Conservation (phyloP, 352 stramenopile species). For the Pythium rhizo-oryzae region DNA sequence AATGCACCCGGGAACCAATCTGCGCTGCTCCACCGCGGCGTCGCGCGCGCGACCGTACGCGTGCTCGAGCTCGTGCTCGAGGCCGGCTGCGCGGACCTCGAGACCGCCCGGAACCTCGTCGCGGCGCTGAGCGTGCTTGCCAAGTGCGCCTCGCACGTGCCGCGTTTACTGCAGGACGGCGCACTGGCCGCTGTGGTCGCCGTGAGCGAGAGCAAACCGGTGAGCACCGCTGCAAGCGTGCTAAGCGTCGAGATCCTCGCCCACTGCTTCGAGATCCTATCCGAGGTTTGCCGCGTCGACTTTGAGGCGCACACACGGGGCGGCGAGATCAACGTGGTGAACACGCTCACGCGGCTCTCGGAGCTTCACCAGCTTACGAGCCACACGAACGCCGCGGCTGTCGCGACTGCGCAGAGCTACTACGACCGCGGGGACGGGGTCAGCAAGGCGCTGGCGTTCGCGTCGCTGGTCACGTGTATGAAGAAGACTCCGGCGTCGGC, state of each 20-base stretch:
- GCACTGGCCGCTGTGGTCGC: conserved; percentile 54
- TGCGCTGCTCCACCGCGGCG: conserved; percentile 42
- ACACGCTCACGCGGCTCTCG: conserved; percentile 68
- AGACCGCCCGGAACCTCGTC: conserved; percentile 50
- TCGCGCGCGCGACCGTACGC: conserved; percentile 50
- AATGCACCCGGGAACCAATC: conserved; percentile 70
- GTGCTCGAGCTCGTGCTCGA: conserved; percentile 38
- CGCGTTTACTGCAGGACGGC: conserved; percentile 50
- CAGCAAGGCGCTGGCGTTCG: conserved; percentile 29
- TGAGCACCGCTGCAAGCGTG: neutral
- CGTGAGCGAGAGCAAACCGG: conserved; percentile 42
- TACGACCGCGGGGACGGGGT: conserved; percentile 46
- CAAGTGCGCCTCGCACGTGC: conserved; percentile 42
- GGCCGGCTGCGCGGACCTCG: conserved; percentile 23
- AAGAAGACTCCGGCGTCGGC: conserved; percentile 52
- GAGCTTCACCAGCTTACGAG: conserved; percentile 40
- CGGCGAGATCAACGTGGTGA: conserved; percentile 71
- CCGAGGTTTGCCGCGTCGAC: conserved; percentile 61
- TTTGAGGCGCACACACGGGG: conserved; percentile 47
- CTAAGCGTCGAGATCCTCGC: conserved; percentile 34
- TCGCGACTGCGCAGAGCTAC: conserved; percentile 25
- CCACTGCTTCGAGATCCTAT: conserved; percentile 76
- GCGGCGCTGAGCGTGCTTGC: conserved; percentile 54
- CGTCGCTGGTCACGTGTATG: conserved; percentile 60
- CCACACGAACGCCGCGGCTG: neutral